Conservation (phyloP, 345 rosid species). For the Trapa incisa region DNA sequence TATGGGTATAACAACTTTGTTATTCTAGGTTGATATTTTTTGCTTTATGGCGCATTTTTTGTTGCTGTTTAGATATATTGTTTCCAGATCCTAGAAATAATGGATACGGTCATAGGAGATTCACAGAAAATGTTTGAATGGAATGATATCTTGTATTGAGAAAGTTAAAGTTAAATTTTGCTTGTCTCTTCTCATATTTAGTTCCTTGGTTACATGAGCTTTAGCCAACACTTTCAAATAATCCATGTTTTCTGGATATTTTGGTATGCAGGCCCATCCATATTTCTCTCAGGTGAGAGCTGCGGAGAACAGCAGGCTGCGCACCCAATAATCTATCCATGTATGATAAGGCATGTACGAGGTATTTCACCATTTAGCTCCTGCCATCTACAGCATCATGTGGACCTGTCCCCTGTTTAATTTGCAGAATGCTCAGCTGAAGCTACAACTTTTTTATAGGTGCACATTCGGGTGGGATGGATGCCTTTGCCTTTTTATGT, state of each 20-base stretch:
- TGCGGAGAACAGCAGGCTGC: conserved; percentile 83
- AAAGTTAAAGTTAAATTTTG: not conserved
- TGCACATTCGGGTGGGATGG: not conserved
- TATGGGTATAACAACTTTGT: not conserved
- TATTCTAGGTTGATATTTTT: no score
- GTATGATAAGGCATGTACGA: not conserved
- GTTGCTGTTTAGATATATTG: not conserved
- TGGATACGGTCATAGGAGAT: not conserved
- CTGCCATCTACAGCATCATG: not conserved
- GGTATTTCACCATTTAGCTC: not conserved
- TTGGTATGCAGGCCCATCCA: conserved; percentile 44
- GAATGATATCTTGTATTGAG: not conserved
- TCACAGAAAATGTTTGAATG: not conserved
- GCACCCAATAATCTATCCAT: conserved; percentile 25
- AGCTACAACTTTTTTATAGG: not conserved
- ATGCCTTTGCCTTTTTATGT: not conserved
- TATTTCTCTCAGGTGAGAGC: conserved; percentile 90
- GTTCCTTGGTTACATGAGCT: not conserved
- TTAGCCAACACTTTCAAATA: not conserved
- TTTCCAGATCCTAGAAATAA: not conserved
- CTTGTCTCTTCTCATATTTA: not conserved
- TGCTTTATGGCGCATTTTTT: no score
- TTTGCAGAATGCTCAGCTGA: not conserved
- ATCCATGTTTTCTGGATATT: not conserved
- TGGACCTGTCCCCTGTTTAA: not conserved